A percentile compares a stretch with the other conserved stretches of the same genome.
Evolutionary conservation across 495 filamentous ascomycete genomes (phyloP).

Genomic region (Neurospora sp.): DNA sequence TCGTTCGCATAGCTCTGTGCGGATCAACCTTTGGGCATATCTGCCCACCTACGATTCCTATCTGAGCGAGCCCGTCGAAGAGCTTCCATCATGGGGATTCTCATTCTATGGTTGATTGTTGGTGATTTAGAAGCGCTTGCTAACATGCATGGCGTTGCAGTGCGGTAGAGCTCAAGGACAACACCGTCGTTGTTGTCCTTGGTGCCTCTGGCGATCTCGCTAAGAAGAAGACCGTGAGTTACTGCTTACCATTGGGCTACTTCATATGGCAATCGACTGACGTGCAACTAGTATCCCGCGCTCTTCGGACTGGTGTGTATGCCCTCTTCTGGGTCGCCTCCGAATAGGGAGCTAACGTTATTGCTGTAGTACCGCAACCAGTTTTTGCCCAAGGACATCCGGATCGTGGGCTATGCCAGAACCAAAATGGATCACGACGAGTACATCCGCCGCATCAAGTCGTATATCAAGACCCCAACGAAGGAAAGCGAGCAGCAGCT

Average conservation of each 20-base stretch:
- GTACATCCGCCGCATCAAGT: slow-evolving; percentile 85
- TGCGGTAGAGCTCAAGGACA: slow-evolving; percentile 85
- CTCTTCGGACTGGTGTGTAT: slow-evolving; percentile 89
- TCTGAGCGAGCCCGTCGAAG: neutral
- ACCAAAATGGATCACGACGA: slow-evolving; percentile 99
- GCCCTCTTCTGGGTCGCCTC: neutral
- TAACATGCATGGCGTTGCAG: slow-evolving; percentile 16
- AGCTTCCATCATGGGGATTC: slow-evolving; percentile 8
- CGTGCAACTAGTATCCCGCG: slow-evolving; percentile 70
- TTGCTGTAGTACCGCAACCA: slow-evolving; percentile 78
- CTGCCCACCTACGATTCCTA: neutral
- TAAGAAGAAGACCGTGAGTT: slow-evolving; percentile 96
- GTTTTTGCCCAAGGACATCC: slow-evolving; percentile 95
- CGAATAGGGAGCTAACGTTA: slow-evolving; percentile 15
- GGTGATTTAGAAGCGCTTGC: neutral
- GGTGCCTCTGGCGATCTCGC: slow-evolving; percentile 96
- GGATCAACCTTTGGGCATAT: neutral
- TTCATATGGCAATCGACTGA: slow-evolving; percentile 21
- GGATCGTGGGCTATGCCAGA: slow-evolving; percentile 96
- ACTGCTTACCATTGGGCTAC: slow-evolving; percentile 3
- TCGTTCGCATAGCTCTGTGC: neutral
- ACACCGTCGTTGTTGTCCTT: slow-evolving; percentile 94
- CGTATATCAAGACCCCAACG: slow-evolving; percentile 96
- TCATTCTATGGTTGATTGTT: neutral
- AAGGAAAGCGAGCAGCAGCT: slow-evolving; percentile 96